Base-by-base conservation (phyloP, 2,329 filamentous ascomycete genomes). In the Epichloe bromicola region DNA sequence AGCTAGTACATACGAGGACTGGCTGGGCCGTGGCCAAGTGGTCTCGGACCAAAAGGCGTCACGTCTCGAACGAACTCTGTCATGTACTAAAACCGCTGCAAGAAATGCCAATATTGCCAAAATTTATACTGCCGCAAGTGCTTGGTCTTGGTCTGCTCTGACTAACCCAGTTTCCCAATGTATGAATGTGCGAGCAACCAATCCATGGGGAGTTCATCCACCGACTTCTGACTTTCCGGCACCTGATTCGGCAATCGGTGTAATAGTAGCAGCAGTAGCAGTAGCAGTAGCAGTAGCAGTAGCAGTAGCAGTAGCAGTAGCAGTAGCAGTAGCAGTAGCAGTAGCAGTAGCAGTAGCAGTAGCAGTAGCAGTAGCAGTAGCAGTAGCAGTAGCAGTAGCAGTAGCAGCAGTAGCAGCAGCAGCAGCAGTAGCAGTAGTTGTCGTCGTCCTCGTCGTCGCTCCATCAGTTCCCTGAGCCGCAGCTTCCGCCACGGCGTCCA, bases 401-500 rank as follows among this genome's bases (percentile, higher is more conserved):
- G 20, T 14, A 23, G 20, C 17, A 36, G 5, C n/a, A n/a, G n/a
- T n/a, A n/a, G n/a, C n/a, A n/a, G 23, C 6, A 23, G 23, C 3
- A 15, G 23, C 23, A 23, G 10, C 2, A 7, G 30, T 33, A 19
- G 43, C 17, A 36, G 40, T 14, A 23, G 19, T 20, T 36, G 14
- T 36, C 15, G 17, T 11, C 3, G 26, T 48, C 11, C 4, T n/a
- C n/a, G 39, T 42, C 38, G 19, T 26, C 11, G 30, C 4, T 37
- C 14, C 47, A 17, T 26, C 46, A 36, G 30, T 17, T 11, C n/a
- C n/a, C 3, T 30, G 30, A 3, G 23, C 7, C n/a, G 36, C 19
- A 45, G 30, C 37, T 14, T 46, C 46, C 38, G 26, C 49, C 7
- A 42, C 30, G 6, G 64, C 44, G 20, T 51, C 49, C 10, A 58